Percentiles rank a stretch among this genome's conserved stretches.
These are phyloP conservation scores for Metschnikowia henanensis DNA, from an alignment of 805 yeast species.

Conservation along the genomic window DNA sequence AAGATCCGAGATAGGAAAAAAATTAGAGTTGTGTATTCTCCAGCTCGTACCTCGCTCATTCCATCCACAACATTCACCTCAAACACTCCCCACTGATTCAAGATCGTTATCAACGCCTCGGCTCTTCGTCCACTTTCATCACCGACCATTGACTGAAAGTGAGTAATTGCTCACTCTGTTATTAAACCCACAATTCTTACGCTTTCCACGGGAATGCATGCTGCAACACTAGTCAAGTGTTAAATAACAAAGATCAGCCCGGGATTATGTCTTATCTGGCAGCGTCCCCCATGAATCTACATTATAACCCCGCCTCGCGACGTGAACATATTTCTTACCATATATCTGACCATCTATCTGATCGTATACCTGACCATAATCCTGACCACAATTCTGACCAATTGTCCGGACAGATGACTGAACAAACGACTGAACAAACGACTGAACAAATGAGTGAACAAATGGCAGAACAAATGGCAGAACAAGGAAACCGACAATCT, in stretches of 20 bases:
- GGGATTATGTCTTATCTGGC: not conserved
- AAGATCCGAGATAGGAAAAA: not conserved
- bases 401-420: too few species aligned
- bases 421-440: not conserved
- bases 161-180: too few species aligned
- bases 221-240: not conserved
- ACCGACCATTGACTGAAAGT: too few species aligned
- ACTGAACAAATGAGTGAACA: too few species aligned
- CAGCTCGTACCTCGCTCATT: too few species aligned
- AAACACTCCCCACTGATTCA: too few species aligned
- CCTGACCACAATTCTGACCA: not conserved
- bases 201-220: not conserved
- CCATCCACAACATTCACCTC: too few species aligned
- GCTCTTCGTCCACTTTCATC: too few species aligned
- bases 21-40: not conserved
- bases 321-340: not conserved
- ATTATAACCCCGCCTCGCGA: not conserved
- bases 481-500: too few species aligned
- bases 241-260: not conserved
- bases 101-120: too few species aligned
- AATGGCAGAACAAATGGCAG: too few species aligned
- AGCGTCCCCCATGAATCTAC: not conserved
- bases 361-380: not conserved
- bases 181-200: not conserved
- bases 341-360: not conserved